Percentiles rank a stretch among this genome's conserved stretches.
These are phyloP conservation scores for Penicillium desertorum DNA, from an alignment of 495 filamentous ascomycete species.

Conservation along the genomic window DNA sequence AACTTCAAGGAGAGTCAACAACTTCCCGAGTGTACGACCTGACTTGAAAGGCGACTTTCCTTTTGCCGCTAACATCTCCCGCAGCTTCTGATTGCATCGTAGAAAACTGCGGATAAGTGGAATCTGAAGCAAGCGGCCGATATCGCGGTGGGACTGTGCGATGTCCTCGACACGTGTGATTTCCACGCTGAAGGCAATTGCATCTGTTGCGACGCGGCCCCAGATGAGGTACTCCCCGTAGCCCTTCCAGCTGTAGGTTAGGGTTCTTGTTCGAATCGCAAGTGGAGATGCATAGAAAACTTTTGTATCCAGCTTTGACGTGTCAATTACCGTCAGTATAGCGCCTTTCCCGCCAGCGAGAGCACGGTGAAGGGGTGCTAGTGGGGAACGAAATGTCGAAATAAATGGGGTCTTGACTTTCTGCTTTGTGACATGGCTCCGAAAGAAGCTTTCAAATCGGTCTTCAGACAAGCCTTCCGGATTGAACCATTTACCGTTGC, in stretches of 20 bases:
- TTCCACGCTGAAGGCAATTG: conserved; percentile 32
- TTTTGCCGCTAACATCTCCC: not conserved
- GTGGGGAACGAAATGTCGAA: conserved; percentile 25
- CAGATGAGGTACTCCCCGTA: conserved; percentile 39
- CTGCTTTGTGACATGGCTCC: conserved; percentile 27
- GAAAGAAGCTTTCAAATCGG: conserved; percentile 25
- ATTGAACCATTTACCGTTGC: conserved; percentile 1
- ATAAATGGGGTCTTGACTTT: conserved; percentile 33
- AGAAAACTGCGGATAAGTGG: not conserved
- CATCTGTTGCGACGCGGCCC: conserved; percentile 21
- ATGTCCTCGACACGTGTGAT: conserved; percentile 24
- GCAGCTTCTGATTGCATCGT: not conserved
- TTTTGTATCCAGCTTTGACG: conserved; percentile 20
- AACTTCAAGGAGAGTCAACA: not conserved
- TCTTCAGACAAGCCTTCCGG: conserved; percentile 17
- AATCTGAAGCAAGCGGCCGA: conserved; percentile 31
- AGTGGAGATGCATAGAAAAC: conserved; percentile 30
- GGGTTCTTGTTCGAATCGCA: conserved; percentile 20
- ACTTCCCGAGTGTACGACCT: not conserved
- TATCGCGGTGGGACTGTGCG: conserved; percentile 14
- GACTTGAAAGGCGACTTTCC: not conserved
- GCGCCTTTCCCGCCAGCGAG: conserved; percentile 30
- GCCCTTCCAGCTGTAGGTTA: conserved; percentile 26
- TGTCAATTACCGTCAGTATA: conserved; percentile 33
- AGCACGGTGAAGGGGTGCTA: conserved; percentile 37